Conservation (phyloP, 2,329 filamentous ascomycete species). For the Cercospora canescens region DNA sequence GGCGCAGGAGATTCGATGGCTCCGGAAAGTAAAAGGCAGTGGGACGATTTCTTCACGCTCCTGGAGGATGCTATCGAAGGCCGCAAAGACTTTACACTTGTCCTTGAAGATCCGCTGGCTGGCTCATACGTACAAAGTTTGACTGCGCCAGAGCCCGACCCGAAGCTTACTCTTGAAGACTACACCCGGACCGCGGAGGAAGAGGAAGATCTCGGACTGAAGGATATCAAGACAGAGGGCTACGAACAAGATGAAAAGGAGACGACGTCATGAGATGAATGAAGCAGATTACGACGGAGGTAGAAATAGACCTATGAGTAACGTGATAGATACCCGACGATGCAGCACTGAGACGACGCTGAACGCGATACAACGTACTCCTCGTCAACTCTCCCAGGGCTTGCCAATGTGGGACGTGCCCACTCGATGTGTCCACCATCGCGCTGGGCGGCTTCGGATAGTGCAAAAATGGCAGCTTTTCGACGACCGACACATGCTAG, state of each 20-base stretch:
- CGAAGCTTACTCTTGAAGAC: slow-evolving; percentile 75
- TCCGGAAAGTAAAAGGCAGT: slow-evolving; percentile 64
- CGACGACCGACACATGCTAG: not conserved
- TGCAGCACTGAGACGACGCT: not conserved
- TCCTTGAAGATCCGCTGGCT: slow-evolving; percentile 84
- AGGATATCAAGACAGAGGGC: slow-evolving; percentile 88
- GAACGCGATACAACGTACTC: not conserved
- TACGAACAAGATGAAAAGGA: slow-evolving; percentile 58
- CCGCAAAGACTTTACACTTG: slow-evolving; percentile 75
- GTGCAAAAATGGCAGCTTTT: too few species aligned
- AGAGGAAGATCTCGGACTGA: slow-evolving; percentile 86
- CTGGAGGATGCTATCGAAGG: slow-evolving; percentile 79
- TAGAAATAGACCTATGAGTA: not conserved
- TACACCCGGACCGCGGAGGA: slow-evolving; percentile 90
- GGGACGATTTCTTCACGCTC: slow-evolving; percentile 77
- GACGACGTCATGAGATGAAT: slow-evolving; percentile 12
- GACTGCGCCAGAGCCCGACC: slow-evolving; percentile 75
- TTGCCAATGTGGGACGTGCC: not conserved
- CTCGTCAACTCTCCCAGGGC: not conserved
- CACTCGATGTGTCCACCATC: not conserved
- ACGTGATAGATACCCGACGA: not conserved
- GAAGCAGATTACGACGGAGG: not conserved
- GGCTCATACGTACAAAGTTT: slow-evolving; percentile 93
- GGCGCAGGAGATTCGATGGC: slow-evolving; percentile 73
- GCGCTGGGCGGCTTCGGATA: too few species aligned